Evolutionary conservation across 805 yeast genomes (phyloP), one percentile per base, ranked within the genome.

Genomic region (Myxozyma neotropica): DNA sequence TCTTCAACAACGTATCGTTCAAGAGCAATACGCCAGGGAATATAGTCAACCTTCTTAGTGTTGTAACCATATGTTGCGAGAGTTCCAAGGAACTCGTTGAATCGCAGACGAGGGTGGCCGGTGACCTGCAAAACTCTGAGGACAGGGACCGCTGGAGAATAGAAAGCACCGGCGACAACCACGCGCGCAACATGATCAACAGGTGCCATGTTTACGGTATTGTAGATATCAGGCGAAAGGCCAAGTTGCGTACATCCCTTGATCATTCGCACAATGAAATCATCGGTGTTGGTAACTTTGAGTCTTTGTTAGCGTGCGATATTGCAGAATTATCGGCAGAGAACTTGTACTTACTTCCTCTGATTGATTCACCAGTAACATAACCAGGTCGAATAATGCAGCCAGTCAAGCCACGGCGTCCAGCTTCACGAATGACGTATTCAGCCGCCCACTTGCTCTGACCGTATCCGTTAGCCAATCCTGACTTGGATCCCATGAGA

Each of bases 391-490:
- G 84, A 40, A 93, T 83, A 68, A 94, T 86, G 55, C 92, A 83
- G 38, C 98, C 99, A 63, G 85, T 80, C 65, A 95, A 80, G 7
- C 99, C 99, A 55, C 86, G 77, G 57, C 81, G 81, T 45, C 97
- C 98, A 5, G 99, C 99, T 57, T 80, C 80, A 72, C 98, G 84
- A 61, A 90, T 84, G 47, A 94, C 79, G 68, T 88, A 83, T 76
- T 94, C 99, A 27, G 97, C 95, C 38, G 91, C 90, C 99, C 99
- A 94, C 74, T 94, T 94, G 67, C 94, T 83, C 77, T 95, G 99
- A 47, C 99, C 99, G 71, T 94, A 94, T 17, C 99, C 99, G 60
- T 86, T 88, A 27, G 91, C 88, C 59, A 94, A 80, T 1, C 97
- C 97, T 3, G 75, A 71, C 19, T 89, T 79, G 1, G 98, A 88